Evolutionary conservation across 768 basidiomycete genomes (phyloP).

Genomic region (Boletus patriciae): DNA sequence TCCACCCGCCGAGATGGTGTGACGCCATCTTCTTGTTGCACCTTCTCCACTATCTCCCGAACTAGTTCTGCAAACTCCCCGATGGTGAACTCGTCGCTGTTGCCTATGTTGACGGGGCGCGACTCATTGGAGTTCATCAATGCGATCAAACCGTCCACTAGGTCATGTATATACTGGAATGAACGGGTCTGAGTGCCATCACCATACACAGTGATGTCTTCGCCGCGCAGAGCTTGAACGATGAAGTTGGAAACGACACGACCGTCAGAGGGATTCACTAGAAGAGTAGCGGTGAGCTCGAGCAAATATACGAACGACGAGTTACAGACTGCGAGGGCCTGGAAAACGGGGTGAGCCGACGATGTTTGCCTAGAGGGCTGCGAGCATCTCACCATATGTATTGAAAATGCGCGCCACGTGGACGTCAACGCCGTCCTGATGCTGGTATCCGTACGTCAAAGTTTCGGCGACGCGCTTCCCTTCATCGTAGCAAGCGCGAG

Average conservation of each 20-base stretch:
- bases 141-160: constrained; percentile 88
- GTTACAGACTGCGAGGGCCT: constrained; percentile 66
- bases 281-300: constrained; percentile 25
- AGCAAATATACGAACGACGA: constrained; percentile 26
- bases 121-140: constrained; percentile 95
- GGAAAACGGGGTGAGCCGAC: neutral
- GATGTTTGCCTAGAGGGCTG: neutral
- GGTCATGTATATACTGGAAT: constrained; percentile 98
- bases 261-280: constrained; percentile 96
- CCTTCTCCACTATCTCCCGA: constrained; percentile 88
- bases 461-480: constrained; percentile 99
- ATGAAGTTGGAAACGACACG: constrained; percentile 99
- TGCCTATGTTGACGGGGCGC: constrained; percentile 96
- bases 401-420: constrained; percentile 99
- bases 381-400: constrained; percentile 62
- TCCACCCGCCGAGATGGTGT: constrained; percentile 51
- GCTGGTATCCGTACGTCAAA: constrained; percentile 91
- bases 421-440: constrained; percentile 94
- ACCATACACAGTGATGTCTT: constrained; percentile 97
- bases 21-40: constrained; percentile 80
- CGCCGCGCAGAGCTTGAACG: constrained; percentile 92
- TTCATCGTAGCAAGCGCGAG: constrained; percentile 99
- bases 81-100: constrained; percentile 94
- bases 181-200: constrained; percentile 93
- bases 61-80: constrained; percentile 92